Conservation (phyloP, 768 basidiomycete species). For the Mycena maculata region DNA sequence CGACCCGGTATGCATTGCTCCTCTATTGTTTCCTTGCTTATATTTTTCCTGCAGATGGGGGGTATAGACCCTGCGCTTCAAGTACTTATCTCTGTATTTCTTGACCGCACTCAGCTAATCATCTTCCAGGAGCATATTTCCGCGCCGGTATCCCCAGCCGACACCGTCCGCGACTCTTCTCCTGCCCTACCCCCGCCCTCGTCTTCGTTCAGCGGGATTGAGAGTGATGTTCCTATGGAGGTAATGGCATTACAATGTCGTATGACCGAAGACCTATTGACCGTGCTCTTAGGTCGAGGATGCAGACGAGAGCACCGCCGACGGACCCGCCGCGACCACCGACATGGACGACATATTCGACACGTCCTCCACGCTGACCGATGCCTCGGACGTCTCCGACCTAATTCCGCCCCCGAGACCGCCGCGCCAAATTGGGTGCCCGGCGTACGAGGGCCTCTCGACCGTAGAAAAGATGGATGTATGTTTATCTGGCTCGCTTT, state of each 20-base stretch:
- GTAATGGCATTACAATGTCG: slow-evolving; percentile 2
- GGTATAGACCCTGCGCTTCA: slow-evolving; percentile 12
- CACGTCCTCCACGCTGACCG: slow-evolving; percentile 37
- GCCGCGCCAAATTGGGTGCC: slow-evolving; percentile 49
- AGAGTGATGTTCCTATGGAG: slow-evolving; percentile 9
- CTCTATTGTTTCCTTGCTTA: neutral
- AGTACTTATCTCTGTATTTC: neutral
- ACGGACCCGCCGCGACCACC: neutral
- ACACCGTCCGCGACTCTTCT: slow-evolving; percentile 22
- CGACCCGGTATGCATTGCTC: neutral
- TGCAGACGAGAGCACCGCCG: neutral
- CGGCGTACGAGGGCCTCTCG: slow-evolving; percentile 57
- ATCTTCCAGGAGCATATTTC: slow-evolving; percentile 7
- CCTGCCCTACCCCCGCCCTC: slow-evolving; percentile 26
- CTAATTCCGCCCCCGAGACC: slow-evolving; percentile 24
- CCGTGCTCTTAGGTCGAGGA: neutral
- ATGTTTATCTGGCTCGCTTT: slow-evolving; percentile 37
- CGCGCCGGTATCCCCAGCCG: slow-evolving; percentile 19
- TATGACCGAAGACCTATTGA: neutral
- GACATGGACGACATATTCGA: slow-evolving; percentile 16
- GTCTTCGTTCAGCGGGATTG: slow-evolving; percentile 19
- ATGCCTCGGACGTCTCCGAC: slow-evolving; percentile 14
- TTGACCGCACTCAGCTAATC: slow-evolving; percentile 1
- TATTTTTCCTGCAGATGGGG: neutral
- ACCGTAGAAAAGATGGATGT: slow-evolving; percentile 65